These are phyloP conservation scores for Tetragonia tetragonoides DNA, from an alignment of 148 eudicot species.

Conservation along the genomic window DNA sequence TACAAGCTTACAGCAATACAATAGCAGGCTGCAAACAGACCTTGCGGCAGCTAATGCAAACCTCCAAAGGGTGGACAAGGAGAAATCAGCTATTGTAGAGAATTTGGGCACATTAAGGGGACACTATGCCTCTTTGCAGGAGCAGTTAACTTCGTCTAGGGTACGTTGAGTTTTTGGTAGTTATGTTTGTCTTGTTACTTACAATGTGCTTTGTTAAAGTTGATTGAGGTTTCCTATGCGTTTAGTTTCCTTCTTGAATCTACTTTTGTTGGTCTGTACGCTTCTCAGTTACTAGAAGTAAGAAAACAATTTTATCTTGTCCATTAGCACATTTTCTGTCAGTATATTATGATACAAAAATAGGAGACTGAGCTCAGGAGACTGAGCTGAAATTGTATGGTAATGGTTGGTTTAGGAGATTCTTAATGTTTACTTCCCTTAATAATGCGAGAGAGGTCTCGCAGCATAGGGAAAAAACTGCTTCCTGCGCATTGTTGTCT, in stretches of 20 bases:
- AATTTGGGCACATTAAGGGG: conserved; percentile 54
- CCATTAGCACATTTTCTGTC: background rate
- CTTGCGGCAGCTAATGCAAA: conserved; percentile 55
- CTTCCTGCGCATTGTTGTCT: background rate
- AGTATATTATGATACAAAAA: background rate
- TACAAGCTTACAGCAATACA: conserved; percentile 69
- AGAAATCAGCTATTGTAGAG: conserved; percentile 55
- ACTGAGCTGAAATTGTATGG: background rate
- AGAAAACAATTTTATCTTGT: background rate
- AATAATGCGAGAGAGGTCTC: background rate
- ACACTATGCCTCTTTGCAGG: conserved; percentile 53
- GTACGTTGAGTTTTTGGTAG: conserved; percentile 25
- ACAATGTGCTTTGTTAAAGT: background rate
- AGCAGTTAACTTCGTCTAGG: conserved; percentile 51
- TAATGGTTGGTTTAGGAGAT: background rate
- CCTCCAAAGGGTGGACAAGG: conserved; percentile 55
- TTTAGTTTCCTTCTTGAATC: background rate
- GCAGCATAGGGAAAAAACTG: background rate
- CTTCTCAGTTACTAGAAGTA: background rate
- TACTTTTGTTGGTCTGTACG: background rate
- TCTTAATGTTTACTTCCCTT: background rate
- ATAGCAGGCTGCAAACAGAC: conserved; percentile 65
- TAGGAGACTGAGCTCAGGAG: background rate
- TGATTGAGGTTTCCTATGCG: background rate
- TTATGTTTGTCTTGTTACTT: background rate